Conservation (phyloP, 2,329 filamentous ascomycete species). For the Fusarium verticillioides region DNA sequence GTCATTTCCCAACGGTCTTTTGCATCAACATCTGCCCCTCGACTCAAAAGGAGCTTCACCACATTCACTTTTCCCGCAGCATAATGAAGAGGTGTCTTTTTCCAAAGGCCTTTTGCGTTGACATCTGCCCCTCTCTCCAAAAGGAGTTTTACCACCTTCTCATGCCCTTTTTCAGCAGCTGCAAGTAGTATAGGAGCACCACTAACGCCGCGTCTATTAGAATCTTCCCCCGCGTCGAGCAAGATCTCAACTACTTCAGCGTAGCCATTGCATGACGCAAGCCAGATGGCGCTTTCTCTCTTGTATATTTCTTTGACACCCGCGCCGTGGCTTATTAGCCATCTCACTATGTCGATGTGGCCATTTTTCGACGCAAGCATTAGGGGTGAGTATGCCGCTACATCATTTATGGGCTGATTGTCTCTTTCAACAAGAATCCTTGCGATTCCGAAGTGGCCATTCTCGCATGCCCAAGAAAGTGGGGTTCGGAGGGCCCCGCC, state of each 20-base stretch:
- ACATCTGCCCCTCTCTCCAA: too few species aligned
- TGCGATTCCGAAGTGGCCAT: rapidly evolving
- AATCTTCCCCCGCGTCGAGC: rapidly evolving
- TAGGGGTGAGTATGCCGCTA: rapidly evolving
- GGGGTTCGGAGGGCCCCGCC: not conserved
- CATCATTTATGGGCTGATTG: rapidly evolving
- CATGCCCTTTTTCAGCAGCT: rapidly evolving
- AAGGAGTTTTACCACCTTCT: rapidly evolving
- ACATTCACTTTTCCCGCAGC: too few species aligned
- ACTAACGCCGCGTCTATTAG: rapidly evolving
- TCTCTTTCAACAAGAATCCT: rapidly evolving
- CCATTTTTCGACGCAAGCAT: not conserved
- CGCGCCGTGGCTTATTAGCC: rapidly evolving
- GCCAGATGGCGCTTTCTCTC: rapidly evolving
- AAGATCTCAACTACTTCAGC: rapidly evolving
- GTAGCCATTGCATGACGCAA: rapidly evolving
- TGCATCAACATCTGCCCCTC: too few species aligned
- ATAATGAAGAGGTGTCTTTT: not conserved
- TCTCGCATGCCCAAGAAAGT: not conserved
- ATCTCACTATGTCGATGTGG: rapidly evolving
- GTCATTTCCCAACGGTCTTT: too few species aligned
- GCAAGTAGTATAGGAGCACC: too few species aligned
- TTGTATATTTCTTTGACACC: rapidly evolving
- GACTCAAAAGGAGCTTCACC: too few species aligned
- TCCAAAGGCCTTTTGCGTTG: too few species aligned